Percentiles rank a stretch among this genome's conserved stretches.
phyloP scores from a whole-genome alignment of 108 stramenopile genomes.

The Nitzschia palea region DNA sequence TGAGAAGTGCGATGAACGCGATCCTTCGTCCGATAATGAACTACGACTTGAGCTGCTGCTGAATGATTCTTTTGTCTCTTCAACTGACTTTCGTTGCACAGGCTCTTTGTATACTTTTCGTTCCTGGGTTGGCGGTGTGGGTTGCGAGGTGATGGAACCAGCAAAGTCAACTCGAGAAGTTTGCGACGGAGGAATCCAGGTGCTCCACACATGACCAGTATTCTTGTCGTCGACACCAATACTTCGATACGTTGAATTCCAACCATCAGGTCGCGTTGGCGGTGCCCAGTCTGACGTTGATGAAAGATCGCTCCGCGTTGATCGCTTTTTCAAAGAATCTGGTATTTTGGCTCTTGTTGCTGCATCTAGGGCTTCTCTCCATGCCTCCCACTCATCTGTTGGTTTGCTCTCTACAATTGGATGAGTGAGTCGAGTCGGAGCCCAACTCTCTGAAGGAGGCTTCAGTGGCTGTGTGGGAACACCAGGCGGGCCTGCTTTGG shows the following conservation, averaged over 20 bases:
- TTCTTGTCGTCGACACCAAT: background rate
- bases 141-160: conserved; percentile 9
- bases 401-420: background rate
- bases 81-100: no score
- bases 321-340: background rate
- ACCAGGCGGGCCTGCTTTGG: no score
- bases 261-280: background rate
- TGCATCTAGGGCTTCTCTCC: background rate
- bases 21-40: no score
- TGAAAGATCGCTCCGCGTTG: background rate
- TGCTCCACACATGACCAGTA: background rate
- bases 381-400: conserved; percentile 13
- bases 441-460: background rate
- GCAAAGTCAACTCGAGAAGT: conserved; percentile 13
- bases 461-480: no score
- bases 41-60: background rate
- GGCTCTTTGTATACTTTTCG: background rate
- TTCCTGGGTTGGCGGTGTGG: background rate
- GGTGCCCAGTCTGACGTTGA: conserved; percentile 5
- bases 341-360: background rate
- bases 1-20: no score
- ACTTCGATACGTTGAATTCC: background rate
- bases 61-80: background rate
- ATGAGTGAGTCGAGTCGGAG: background rate
- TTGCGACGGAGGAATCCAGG: conserved; percentile 5